Conservation (phyloP, 371 early-diverging fungal species). For the Conidiobolus incongruus region DNA sequence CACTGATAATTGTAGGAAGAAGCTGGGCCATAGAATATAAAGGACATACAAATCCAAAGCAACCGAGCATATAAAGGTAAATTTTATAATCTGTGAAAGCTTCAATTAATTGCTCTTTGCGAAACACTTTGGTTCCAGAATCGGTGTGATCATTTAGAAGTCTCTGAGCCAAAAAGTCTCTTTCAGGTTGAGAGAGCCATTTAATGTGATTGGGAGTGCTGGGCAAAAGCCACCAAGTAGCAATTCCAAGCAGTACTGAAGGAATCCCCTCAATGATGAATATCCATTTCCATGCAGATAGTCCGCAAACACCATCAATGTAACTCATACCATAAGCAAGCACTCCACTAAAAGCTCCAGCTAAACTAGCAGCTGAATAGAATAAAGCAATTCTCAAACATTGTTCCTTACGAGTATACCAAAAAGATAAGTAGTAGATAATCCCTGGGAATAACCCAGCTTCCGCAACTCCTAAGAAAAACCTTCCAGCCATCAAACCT, state of each 20-base stretch:
- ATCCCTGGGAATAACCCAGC: no score
- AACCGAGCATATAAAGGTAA: slow-evolving; percentile 18
- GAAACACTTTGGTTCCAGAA: slow-evolving; percentile 12
- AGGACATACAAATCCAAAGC: slow-evolving; percentile 30
- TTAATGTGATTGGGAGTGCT: neutral
- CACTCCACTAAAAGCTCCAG: slow-evolving; percentile 49
- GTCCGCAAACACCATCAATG: slow-evolving; percentile 21
- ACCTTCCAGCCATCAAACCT: slow-evolving; percentile 28
- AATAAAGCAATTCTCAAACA: slow-evolving; percentile 44
- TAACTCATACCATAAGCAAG: slow-evolving; percentile 22
- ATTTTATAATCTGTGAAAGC: slow-evolving; percentile 25
- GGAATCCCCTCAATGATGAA: slow-evolving; percentile 23
- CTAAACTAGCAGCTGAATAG: slow-evolving; percentile 29
- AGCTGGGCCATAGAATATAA: slow-evolving; percentile 32
- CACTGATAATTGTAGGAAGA: slow-evolving; percentile 34
- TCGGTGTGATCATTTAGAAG: neutral
- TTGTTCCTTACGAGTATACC: slow-evolving; percentile 53
- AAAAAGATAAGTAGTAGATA: slow-evolving; percentile 40
- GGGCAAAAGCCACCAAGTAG: slow-evolving; percentile 11
- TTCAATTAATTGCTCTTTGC: slow-evolving; percentile 19
- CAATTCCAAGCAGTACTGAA: slow-evolving; percentile 13
- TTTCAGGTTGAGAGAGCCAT: slow-evolving; percentile 1
- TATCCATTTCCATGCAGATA: slow-evolving; percentile 32
- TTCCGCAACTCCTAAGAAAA: slow-evolving; percentile 45
- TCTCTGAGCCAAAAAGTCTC: slow-evolving; percentile 1